Conservation (phyloP, 176 grass and related monocot genomes). For the Avena eriantha region DNA sequence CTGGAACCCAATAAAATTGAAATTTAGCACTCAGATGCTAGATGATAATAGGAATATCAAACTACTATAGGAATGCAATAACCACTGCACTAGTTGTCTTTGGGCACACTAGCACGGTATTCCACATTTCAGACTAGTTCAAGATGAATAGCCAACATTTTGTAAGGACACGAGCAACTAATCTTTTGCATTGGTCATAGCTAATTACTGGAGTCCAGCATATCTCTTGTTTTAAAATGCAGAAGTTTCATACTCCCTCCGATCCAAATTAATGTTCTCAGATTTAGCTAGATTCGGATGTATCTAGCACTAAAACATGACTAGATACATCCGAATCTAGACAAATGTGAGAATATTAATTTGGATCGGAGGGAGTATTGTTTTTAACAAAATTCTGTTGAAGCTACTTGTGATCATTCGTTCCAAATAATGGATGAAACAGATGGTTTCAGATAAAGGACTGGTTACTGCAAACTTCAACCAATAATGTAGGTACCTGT, state of each 20-base stretch:
- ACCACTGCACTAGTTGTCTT: neutral
- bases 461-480: constrained; percentile 30
- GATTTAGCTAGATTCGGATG: too few species aligned
- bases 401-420: neutral
- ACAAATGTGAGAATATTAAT: too few species aligned
- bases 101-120: neutral
- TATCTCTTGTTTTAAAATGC: constrained; percentile 18
- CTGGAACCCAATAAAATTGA: constrained; percentile 50
- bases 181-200: neutral
- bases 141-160: constrained; percentile 30
- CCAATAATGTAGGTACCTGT: neutral
- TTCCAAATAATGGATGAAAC: constrained; percentile 1
- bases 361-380: too few species aligned
- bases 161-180: constrained; percentile 12
- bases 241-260: constrained; percentile 14
- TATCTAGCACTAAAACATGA: too few species aligned
- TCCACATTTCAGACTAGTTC: constrained; percentile 2
- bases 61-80: constrained; percentile 27
- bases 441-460: neutral
- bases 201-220: constrained; percentile 23
- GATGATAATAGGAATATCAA: constrained; percentile 26
- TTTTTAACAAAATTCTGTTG: neutral
- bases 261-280: too few species aligned
- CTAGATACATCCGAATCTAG: too few species aligned
- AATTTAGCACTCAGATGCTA: constrained; percentile 28